These are phyloP conservation scores for Astrephomene gubernaculifera DNA, from an alignment of 139 green algal genomes.

Conservation along the genomic window DNA sequence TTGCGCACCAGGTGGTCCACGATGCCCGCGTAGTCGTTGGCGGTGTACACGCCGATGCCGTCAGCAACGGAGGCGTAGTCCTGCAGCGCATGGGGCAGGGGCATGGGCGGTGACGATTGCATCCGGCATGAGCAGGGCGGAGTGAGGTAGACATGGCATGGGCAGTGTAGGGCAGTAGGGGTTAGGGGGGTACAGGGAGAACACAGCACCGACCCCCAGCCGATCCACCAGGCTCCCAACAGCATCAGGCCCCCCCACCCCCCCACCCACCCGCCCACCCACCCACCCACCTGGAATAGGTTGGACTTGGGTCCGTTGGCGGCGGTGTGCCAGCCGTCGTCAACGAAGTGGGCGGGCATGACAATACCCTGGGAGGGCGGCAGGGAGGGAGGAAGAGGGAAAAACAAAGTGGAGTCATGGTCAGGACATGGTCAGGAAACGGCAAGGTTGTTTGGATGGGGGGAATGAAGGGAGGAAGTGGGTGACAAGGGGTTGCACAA, in stretches of 20 bases:
- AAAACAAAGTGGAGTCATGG: not conserved
- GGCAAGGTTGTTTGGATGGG: not conserved
- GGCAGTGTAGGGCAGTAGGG: too few relatives aligned
- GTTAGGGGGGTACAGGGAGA: too few relatives aligned
- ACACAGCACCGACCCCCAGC: too few relatives aligned
- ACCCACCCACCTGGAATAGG: too few relatives aligned
- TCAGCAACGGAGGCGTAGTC: slow-evolving; percentile 97
- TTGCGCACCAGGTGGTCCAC: slow-evolving; percentile 90
- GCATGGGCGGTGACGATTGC: too few relatives aligned
- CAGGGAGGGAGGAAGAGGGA: not conserved
- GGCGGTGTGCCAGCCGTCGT: slow-evolving; percentile 86
- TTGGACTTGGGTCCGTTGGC: slow-evolving; percentile 59
- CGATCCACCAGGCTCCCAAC: too few relatives aligned
- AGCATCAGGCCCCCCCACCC: too few relatives aligned
- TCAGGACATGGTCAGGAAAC: not conserved
- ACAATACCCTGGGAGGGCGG: slow-evolving; percentile 83
- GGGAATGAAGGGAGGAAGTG: not conserved
- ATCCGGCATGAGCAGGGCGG: too few relatives aligned
- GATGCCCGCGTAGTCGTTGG: slow-evolving; percentile 95
- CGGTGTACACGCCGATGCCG: slow-evolving; percentile 83
- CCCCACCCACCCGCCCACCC: too few relatives aligned
- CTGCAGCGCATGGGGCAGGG: too few relatives aligned
- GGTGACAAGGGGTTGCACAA: too few relatives aligned
- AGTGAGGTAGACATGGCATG: too few relatives aligned
- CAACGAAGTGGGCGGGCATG: slow-evolving; percentile 97